Base-by-base conservation (phyloP, 495 filamentous ascomycete species). In the Penicillium pulvis region DNA sequence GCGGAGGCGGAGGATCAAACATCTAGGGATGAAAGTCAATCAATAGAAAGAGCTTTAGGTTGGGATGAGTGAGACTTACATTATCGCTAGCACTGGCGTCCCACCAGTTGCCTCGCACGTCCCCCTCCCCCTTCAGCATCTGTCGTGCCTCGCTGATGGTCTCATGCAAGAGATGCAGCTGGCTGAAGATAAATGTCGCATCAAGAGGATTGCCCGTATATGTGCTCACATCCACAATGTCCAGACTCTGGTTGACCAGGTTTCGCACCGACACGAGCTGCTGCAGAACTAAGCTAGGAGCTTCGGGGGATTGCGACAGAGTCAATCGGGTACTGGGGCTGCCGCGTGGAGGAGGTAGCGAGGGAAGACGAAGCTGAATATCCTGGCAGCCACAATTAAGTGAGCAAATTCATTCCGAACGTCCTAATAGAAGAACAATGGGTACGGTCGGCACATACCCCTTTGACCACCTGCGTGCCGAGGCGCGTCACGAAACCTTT, bases 401-500 rank as follows among this genome's bases (percentile, higher is more conserved):
- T 42, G 8, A 51, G 19, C 28, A 6, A 20, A 44, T 30, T 20
- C 20, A 35, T 16, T 52, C n/a, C 56, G 23, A 39, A 23, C 7
- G 35, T n/a, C n/a, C n/a, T n/a, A 4, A 2, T 43, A 45, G 23
- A 17, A 23, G 11, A 44, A 5, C 4, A 24, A 28, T 53, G 12
- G 11, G n/a, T 23, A 54, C 11, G 24, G 39, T 39, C 24, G 24
- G 30, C 28, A 83, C 83, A 63, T 76, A 90, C 89, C 33, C 88
- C 90, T 61, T 90, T 90, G 35, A 91, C 85, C 33, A 96, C 83
- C 39, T 84, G 81, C 11, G 86, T 87, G 7, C 91, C 91, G 11
- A 91, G 82, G 24, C 91, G 84, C 1, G 93, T 97, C 51, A 97
- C 83, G 70, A 90, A 88, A 5, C 94, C 94, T 70, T 98, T 98